Evolutionary conservation across 2,329 filamentous ascomycete genomes (phyloP), one percentile per base, ranked within the genome.

Genomic region (Colletotrichum orbiculare): DNA sequence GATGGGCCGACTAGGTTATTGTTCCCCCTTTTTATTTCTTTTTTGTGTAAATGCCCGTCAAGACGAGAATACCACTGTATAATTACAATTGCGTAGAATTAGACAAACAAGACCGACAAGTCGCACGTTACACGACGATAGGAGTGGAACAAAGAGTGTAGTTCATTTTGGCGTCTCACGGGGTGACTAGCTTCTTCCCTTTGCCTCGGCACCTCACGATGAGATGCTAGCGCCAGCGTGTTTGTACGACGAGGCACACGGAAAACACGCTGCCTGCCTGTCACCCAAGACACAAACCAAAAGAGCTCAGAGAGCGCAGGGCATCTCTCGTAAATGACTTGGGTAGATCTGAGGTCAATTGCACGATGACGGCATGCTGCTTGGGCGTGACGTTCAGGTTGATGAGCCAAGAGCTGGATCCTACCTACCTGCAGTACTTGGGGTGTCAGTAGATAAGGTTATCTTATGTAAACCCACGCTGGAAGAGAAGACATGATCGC

Each of bases 1-100:
- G 96, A 12, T 96, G 90, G 85, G 85, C 84, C 2, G 84, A 87
- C 62, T 85, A 46, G 64, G 37, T 6, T 15, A 11, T 2, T 13
- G 11, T 39, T 25, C 8, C 25, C 25, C 25, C 4, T 2, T 5
- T 4, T 25, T 10, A 49, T 33, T n/a, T 9, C 3, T 13, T 8
- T 39, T 25, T 2, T 41, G 12, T 17, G 47, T 17, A 17, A 9
- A 13, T 15, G 25, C 25, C 25, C 25, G 25, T 25, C 15, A n/a
- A 15, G 38, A 52, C 47, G 48, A 41, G 34, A 47, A 60, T 13
- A 46, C 12, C 12, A 54, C 35, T 66, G 39, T 59, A 64, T 35
- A 34, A 49, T 48, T 57, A 54, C 41, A 11, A 12, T 43, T 38
- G 52, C 42, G 25, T 39, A 38, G 17, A 12, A 17, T 43, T 57